Base-by-base conservation (phyloP, 1,284 basidiomycete species). In the Cryptococcus sp. region DNA sequence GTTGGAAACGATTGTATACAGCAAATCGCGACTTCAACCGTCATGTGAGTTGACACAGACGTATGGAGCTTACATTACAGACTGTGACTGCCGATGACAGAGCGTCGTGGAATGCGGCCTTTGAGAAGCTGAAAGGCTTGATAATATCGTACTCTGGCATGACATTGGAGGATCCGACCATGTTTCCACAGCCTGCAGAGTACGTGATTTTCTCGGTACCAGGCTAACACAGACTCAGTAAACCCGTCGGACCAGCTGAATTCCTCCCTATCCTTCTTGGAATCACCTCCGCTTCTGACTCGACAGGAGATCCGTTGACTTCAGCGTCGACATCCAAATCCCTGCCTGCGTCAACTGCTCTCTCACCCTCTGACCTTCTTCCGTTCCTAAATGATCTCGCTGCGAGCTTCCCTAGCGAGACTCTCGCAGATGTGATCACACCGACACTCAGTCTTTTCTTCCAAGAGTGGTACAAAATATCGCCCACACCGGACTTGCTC, bases 131-230 rank as follows among this genome's bases (percentile, higher is more conserved):
- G 26, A 86, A 87, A 43, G 84, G 88, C 52, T 81, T 98, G 17
- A 78, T 99, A 54, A 85, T 97, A 60, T 93, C 90, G 53, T 99
- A 99, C 76, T 85, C 88, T 15, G 94, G 94, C 8, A 83, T 98
- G 57, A 89, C 86, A 16, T 80, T 99, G 10, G 91, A 95, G 77
- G 93, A 94, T 61, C 91, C 94, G 0, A 74, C 75, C 46, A 94
- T 98, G 89, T 98, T 99, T 66, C 89, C 92, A 48, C 90, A 93
- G 70, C 91, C 93, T 0, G 62, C 77, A 58, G 84, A 84, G 86
- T 89, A 76, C 34, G 86, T 82, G 2, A 11, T 37, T 15, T n/a
- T 7, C 10, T 34, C 26, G n/a, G n/a, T 46, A 10, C 25, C 26
- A 15, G 26, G 44, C 61, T 61, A 39, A 70, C 54, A 47, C 8